Percentiles rank a stretch among this genome's conserved stretches.
Evolutionary conservation across 176 grass and related monocot genomes (phyloP).

Genomic region (Oryza australiensis): DNA sequence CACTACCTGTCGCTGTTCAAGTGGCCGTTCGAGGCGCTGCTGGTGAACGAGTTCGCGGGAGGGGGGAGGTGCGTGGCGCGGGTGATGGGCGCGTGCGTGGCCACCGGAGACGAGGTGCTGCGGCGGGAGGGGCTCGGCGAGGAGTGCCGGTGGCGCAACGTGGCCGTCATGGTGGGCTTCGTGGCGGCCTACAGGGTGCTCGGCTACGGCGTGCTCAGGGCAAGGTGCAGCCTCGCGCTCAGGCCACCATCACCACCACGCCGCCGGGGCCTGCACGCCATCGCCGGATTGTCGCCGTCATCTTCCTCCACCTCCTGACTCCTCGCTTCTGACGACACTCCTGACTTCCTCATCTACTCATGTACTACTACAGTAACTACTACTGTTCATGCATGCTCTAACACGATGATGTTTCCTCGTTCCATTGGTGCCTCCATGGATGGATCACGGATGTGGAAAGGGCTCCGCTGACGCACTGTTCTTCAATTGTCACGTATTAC

Average conservation of each 20-base stretch:
- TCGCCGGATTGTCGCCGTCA: neutral
- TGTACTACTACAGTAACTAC: too few relatives aligned
- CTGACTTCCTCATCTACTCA: too few relatives aligned
- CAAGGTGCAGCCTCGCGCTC: conserved; percentile 49
- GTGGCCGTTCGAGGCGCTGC: conserved; percentile 77
- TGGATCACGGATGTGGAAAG: too few relatives aligned
- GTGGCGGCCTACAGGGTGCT: conserved; percentile 56
- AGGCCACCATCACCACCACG: too few relatives aligned
- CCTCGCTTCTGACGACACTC: too few relatives aligned
- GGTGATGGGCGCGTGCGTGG: conserved; percentile 50
- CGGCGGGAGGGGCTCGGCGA: conserved; percentile 59
- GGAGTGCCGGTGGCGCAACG: conserved; percentile 69
- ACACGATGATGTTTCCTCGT: too few relatives aligned
- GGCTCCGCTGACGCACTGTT: too few relatives aligned
- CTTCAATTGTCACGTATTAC: too few relatives aligned
- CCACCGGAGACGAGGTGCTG: conserved; percentile 64
- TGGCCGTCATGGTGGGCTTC: conserved; percentile 67
- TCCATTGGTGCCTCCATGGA: too few relatives aligned
- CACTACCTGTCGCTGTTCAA: conserved; percentile 86
- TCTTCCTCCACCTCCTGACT: neutral
- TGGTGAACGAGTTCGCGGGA: conserved; percentile 74
- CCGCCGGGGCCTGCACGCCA: too few relatives aligned
- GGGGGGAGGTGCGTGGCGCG: conserved; percentile 48
- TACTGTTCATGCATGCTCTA: too few relatives aligned
- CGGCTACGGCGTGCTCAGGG: conserved; percentile 62